A percentile compares a stretch with the other conserved stretches of the same genome.
phyloP scores from a whole-genome alignment of 805 yeast species.

The Wickerhamomyces ciferrii region DNA sequence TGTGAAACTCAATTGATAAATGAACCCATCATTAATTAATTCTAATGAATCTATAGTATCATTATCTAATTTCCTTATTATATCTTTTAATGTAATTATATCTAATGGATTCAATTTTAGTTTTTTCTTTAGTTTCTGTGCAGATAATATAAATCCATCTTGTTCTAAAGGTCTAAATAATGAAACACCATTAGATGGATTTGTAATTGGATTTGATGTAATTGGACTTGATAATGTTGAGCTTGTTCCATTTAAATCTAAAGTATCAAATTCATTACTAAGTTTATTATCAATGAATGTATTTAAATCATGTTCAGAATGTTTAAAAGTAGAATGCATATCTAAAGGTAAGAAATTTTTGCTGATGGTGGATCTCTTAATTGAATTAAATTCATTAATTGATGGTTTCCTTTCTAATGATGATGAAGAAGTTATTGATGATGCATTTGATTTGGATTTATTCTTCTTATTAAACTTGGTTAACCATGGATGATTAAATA shows the following conservation, averaged over 20 bases:
- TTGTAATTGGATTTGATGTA: background rate
- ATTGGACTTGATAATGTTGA: background rate
- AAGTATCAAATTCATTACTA: conserved; percentile 3
- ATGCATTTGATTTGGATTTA: background rate
- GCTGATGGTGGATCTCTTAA: conserved; percentile 13
- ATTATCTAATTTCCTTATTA: background rate
- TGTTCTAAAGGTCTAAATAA: background rate
- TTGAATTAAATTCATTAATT: conserved; percentile 8
- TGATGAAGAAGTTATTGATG: background rate
- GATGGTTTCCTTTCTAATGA: background rate
- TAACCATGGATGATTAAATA: conserved; percentile 63
- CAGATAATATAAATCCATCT: background rate
- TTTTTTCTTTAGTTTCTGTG: background rate
- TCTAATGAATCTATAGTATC: background rate
- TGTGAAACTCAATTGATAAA: background rate
- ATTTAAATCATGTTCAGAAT: conserved; percentile 3
- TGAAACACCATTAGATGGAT: no score
- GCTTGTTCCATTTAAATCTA: conserved; percentile 4
- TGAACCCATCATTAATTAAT: background rate
- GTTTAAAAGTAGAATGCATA: conserved; percentile 12
- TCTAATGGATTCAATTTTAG: background rate
- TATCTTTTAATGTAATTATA: background rate
- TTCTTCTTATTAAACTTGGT: background rate
- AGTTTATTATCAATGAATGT: conserved; percentile 8
- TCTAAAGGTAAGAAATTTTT: conserved; percentile 17